These are phyloP conservation scores for Furcasterigmium furcatum DNA, from an alignment of 2,329 filamentous ascomycete species.

Conservation along the genomic window DNA sequence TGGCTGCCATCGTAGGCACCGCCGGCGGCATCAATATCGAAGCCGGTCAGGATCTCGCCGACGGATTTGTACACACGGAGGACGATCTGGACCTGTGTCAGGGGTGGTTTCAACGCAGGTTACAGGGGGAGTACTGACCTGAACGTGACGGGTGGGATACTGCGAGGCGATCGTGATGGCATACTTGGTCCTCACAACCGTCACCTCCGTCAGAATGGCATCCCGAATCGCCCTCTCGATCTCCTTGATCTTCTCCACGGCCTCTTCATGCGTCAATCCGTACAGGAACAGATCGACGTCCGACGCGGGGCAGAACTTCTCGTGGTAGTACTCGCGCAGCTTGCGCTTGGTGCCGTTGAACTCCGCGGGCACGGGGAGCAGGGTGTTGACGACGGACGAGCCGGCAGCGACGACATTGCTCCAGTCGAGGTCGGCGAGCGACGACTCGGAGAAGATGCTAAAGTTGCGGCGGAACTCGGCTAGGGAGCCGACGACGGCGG, in stretches of 20 bases:
- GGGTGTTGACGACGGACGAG: slow-evolving; percentile 74
- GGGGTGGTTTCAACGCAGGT: background rate
- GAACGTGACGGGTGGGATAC: slow-evolving; percentile 79
- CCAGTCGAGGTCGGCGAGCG: slow-evolving; percentile 75
- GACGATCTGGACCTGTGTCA: slow-evolving; percentile 57
- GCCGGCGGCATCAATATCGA: slow-evolving; percentile 83
- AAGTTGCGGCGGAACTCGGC: slow-evolving; percentile 78
- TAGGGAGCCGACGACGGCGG: slow-evolving; percentile 64
- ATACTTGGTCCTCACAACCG: slow-evolving; percentile 81
- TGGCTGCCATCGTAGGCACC: slow-evolving; percentile 78
- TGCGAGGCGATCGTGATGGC: slow-evolving; percentile 82
- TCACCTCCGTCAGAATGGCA: slow-evolving; percentile 77
- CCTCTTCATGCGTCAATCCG: slow-evolving; percentile 72
- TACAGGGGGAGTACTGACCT: slow-evolving; percentile 29
- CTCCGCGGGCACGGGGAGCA: slow-evolving; percentile 66
- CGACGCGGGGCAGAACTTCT: slow-evolving; percentile 76
- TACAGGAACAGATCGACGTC: slow-evolving; percentile 88
- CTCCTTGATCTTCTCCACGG: slow-evolving; percentile 77
- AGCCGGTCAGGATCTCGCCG: slow-evolving; percentile 81
- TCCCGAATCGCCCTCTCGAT: slow-evolving; percentile 76
- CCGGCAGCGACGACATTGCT: slow-evolving; percentile 78
- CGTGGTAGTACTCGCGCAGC: slow-evolving; percentile 74
- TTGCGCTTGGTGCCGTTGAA: slow-evolving; percentile 60
- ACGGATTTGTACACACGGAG: slow-evolving; percentile 81
- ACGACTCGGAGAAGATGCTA: slow-evolving; percentile 75